These are phyloP conservation scores for Bipolaris sorokiniana DNA, from an alignment of 2,329 filamentous ascomycete species.

Conservation along the genomic window DNA sequence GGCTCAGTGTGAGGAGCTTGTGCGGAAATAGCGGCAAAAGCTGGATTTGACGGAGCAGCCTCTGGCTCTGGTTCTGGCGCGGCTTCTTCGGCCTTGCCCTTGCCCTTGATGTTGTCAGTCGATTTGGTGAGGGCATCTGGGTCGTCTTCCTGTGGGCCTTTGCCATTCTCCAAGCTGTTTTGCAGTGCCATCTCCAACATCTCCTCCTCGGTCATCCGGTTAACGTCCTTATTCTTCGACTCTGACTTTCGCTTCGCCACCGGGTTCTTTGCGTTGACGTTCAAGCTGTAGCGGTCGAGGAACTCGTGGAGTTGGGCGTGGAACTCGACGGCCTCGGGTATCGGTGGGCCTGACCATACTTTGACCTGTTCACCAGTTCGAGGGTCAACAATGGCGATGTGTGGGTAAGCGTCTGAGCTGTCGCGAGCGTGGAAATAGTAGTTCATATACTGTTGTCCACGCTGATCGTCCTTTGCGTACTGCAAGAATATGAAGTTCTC, in stretches of 20 bases:
- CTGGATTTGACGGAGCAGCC: constrained; percentile 38
- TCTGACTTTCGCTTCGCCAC: constrained; percentile 80
- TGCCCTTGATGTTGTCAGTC: constrained; percentile 61
- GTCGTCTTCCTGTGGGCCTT: constrained; percentile 68
- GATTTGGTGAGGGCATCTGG: constrained; percentile 87
- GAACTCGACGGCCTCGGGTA: constrained; percentile 78
- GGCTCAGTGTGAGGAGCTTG: constrained; percentile 80
- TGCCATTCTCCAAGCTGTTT: constrained; percentile 74
- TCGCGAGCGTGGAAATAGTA: constrained; percentile 87
- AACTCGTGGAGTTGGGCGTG: constrained; percentile 93
- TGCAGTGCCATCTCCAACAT: constrained; percentile 94
- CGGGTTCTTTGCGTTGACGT: constrained; percentile 87
- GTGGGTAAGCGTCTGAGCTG: constrained; percentile 87
- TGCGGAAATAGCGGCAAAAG: constrained; percentile 75
- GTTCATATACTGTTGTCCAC: constrained; percentile 79
- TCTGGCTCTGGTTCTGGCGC: constrained; percentile 27
- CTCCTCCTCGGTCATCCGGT: constrained; percentile 93
- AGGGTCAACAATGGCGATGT: constrained; percentile 94
- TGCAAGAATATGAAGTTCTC: constrained; percentile 98
- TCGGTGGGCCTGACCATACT: constrained; percentile 86
- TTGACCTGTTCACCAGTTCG: constrained; percentile 97
- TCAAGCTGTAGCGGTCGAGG: constrained; percentile 93
- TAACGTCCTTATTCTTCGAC: constrained; percentile 74
- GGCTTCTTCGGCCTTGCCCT: constrained; percentile 39
- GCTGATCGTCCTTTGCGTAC: constrained; percentile 83